Evolutionary conservation across 768 basidiomycete species (phyloP).

Genomic region (Auriscalpium orientale): DNA sequence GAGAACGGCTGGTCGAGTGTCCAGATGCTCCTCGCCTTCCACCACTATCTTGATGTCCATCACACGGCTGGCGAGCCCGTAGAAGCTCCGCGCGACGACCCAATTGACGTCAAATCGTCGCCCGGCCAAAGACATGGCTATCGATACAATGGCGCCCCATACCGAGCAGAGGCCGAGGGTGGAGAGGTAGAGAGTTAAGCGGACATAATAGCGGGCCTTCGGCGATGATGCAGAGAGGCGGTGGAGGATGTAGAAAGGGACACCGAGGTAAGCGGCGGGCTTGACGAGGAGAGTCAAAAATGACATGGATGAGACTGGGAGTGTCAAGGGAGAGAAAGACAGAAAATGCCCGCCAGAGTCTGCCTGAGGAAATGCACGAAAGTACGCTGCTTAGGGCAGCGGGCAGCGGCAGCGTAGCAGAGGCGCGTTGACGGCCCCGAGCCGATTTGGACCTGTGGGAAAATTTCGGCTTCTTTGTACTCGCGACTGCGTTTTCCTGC

Average conservation of each 20-base stretch:
- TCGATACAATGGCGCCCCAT: constrained; percentile 61
- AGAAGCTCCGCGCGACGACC: constrained; percentile 79
- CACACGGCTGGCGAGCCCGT: constrained; percentile 51
- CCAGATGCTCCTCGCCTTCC: constrained; percentile 81
- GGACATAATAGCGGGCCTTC: constrained; percentile 62
- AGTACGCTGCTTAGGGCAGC: neutral
- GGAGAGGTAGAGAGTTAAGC: constrained; percentile 63
- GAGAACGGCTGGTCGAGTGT: constrained; percentile 62
- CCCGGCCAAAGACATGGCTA: constrained; percentile 60
- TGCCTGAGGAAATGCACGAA: neutral
- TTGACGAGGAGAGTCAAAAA: constrained; percentile 52
- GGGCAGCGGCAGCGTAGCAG: neutral
- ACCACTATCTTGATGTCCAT: constrained; percentile 67
- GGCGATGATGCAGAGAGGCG: constrained; percentile 50
- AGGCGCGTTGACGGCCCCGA: too few species aligned
- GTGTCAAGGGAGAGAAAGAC: constrained; percentile 3
- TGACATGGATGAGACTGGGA: constrained; percentile 40
- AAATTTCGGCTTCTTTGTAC: too few species aligned
- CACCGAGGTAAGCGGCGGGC: constrained; percentile 69
- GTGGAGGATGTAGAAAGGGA: constrained; percentile 61
- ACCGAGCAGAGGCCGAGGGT: constrained; percentile 64
- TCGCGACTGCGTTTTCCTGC: too few species aligned
- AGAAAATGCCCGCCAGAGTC: neutral
- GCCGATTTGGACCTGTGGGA: too few species aligned
- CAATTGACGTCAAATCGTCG: constrained; percentile 74